phyloP scores from a whole-genome alignment of 331 rosid genomes.

The Quercus tomentella region DNA sequence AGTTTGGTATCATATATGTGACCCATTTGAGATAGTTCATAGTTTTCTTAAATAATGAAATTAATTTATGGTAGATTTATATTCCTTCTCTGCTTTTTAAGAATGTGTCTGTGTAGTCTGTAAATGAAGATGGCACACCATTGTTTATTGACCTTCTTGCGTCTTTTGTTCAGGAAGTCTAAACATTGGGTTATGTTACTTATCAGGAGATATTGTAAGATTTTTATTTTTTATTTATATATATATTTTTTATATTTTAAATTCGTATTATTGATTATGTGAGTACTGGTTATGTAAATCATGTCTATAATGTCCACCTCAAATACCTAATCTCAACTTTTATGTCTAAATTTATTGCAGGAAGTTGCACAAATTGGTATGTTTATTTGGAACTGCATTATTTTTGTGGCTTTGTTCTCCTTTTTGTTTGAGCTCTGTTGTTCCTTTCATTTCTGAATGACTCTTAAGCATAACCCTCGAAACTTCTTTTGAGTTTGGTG shows the following conservation, averaged over 20 bases:
- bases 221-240: not conserved
- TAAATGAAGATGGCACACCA: too few relatives aligned
- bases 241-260: not conserved
- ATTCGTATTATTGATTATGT: not conserved
- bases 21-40: too few relatives aligned
- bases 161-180: not conserved
- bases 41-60: too few relatives aligned
- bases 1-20: too few relatives aligned
- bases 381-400: constrained; percentile 47
- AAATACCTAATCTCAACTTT: constrained; percentile 31
- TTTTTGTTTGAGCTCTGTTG: constrained; percentile 40
- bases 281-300: constrained; percentile 3
- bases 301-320: constrained; percentile 8
- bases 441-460: constrained; percentile 39
- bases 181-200: not conserved
- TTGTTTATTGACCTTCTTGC: too few relatives aligned
- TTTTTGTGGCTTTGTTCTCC: constrained; percentile 50
- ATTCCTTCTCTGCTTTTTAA: too few relatives aligned
- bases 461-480: constrained; percentile 19
- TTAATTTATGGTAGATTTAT: too few relatives aligned
- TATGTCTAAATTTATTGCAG: constrained; percentile 60
- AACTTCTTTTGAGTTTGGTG: constrained; percentile 24
- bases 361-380: constrained; percentile 51
- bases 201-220: not conserved
- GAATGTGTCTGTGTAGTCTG: too few relatives aligned